Base-by-base conservation (phyloP, 768 basidiomycete species). In the Pulveroboletus sp. region DNA sequence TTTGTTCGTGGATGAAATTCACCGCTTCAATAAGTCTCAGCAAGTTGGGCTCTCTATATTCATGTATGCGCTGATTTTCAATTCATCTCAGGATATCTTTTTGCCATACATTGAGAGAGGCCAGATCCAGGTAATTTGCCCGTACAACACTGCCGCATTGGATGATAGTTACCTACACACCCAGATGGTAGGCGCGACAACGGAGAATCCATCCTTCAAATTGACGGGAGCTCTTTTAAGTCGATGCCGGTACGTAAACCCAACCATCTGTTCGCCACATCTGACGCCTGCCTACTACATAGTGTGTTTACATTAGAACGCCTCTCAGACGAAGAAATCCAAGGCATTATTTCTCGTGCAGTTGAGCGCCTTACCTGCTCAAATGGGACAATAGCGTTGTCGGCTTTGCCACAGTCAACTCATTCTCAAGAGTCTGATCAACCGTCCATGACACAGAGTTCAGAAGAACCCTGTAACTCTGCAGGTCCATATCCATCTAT, bases 141-240 rank as follows among this genome's bases (percentile, higher is more conserved):
- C 13, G 8, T 14, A 20, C 38, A 20, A 29, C 36, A 29, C 48
- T n/a, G n/a, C n/a, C 30, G 45, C n/a, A 43, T 43, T 47, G 42
- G 20, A 32, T 23, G 26, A 38, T 32, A 11, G 10, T 49, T 35
- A 53, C 29, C 27, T 29, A 20, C 17, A 13, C 14, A 17, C 16
- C 30, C 13, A 85, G 80, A 70, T 90, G 24, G 79, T 91, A 58
- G 89, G 89, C 23, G 89, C 90, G 1, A 93, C 90, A 4, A 93
- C 90, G 1, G 91, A 93, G 66, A 93, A 93, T 54, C 90, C 90
- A 1, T 89, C 87, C 0, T 93, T 93, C 71, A 88, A 86, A 56
- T 65, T 90, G 27, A 87, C 82, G 16, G 75, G 81, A 27, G 83
- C 88, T 11, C 71, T 90, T 24, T 68, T 90, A 26, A 85, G 84